Base-by-base conservation (phyloP, 768 basidiomycete genomes). In the Filobasidium wieringae region DNA sequence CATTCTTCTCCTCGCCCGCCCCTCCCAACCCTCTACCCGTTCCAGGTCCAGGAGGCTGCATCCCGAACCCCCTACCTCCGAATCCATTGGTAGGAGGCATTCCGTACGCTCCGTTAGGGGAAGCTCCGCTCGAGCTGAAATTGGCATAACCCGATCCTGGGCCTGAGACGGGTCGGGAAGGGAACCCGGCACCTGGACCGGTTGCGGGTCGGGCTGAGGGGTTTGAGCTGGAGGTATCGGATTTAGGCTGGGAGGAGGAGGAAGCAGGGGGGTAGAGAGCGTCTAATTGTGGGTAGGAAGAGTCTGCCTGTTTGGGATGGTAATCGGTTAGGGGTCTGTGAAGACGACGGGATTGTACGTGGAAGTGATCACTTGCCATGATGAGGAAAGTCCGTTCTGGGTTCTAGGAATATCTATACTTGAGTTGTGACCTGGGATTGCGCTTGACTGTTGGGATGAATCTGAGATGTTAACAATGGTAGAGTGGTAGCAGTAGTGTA, bases 111-210 rank as follows among this genome's bases (percentile, higher is more conserved):
- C 43, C 43, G n/a, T 43, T 34, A n/a, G n/a, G n/a, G n/a, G n/a
- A n/a, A 4, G 29, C 50, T 26, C 50, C 50, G n/a, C 15, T 26
- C 15, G 29, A 30, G 9, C 29, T 34, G 33, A 31, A 32, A 30
- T 51, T 39, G 30, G 43, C 62, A 43, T 31, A 56, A 34, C 64
- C 60, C 17, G 62, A 53, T 5, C 63, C 58, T 11, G 64, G 51
- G 29, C 62, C 60, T 4, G 60, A 61, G 17, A 69, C 68, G 41
- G 69, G 70, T 53, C 68, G 58, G 33, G 67, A 58, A 29, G 72
- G 70, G 63, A 73, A 73, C 11, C 72, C 72, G 22, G 70, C 65
- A 11, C 72, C 72, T 3, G 72, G 72, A 15, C 72, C 72, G 24
- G 62, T 54, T 8, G 57, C 30, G 27, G 68, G 66, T 30, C 47